phyloP scores from a whole-genome alignment of 495 filamentous ascomycete species.

The Parathielavia appendiculata region DNA sequence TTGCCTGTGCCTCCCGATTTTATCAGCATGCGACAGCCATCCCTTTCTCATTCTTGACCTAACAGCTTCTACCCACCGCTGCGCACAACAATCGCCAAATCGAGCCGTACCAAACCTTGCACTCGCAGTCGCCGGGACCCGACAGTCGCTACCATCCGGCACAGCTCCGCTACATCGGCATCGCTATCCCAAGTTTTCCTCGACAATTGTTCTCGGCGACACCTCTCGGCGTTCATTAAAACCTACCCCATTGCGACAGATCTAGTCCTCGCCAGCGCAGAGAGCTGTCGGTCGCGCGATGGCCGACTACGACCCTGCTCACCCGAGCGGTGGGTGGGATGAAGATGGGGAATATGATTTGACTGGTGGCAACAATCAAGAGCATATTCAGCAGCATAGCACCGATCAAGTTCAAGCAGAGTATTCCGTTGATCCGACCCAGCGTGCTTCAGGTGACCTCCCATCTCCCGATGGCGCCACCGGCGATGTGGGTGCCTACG shows the following conservation, averaged over 20 bases:
- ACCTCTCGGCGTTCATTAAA: background rate
- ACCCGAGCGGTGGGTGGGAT: constrained; percentile 37
- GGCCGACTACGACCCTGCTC: constrained; percentile 36
- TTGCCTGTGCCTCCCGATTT: background rate
- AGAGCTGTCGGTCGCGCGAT: constrained; percentile 21
- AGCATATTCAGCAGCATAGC: constrained; percentile 52
- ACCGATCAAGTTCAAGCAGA: constrained; percentile 40
- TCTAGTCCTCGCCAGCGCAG: background rate
- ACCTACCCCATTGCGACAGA: background rate
- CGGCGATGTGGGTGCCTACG: constrained; percentile 47
- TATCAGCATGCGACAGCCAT: constrained; percentile 15
- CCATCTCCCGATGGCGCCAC: constrained; percentile 34
- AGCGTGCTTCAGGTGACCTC: constrained; percentile 43
- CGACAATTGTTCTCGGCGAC: background rate
- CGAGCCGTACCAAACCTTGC: background rate
- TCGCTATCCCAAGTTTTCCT: background rate
- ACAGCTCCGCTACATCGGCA: background rate
- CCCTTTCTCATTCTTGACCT: constrained; percentile 1
- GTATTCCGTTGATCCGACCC: constrained; percentile 44
- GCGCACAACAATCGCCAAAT: background rate
- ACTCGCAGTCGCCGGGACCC: background rate
- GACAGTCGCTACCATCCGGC: background rate
- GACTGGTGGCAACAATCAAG: constrained; percentile 43
- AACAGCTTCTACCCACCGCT: background rate
- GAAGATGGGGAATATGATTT: constrained; percentile 52